These are phyloP conservation scores for Ambispora gerdemannii DNA, from an alignment of 192 early-diverging fungal genomes.

Conservation along the genomic window DNA sequence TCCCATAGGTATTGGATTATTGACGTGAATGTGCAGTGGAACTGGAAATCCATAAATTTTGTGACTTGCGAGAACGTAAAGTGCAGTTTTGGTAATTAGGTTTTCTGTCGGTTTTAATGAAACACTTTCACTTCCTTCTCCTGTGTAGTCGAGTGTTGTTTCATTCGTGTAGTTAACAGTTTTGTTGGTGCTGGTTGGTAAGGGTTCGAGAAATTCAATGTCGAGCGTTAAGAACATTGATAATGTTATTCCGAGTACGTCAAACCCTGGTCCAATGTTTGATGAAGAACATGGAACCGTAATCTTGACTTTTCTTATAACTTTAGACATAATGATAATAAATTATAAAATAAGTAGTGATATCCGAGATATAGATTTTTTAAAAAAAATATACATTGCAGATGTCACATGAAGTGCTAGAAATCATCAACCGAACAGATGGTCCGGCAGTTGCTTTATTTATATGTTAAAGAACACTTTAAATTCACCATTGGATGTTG, in stretches of 20 bases:
- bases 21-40: slow-evolving; percentile 67
- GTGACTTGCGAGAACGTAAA: slow-evolving; percentile 78
- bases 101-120: slow-evolving; percentile 76
- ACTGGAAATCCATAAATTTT: slow-evolving; percentile 59
- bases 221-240: slow-evolving; percentile 81
- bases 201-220: slow-evolving; percentile 38
- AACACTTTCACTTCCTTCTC: slow-evolving; percentile 71
- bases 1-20: slow-evolving; percentile 93
- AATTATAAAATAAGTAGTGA: too few relatives aligned
- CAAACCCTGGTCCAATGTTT: slow-evolving; percentile 98
- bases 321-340: too few relatives aligned
- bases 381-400: too few relatives aligned
- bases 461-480: too few relatives aligned
- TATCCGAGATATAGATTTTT: too few relatives aligned
- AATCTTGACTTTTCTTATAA: slow-evolving; percentile 57
- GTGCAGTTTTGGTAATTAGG: slow-evolving; percentile 90
- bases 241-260: slow-evolving; percentile 88
- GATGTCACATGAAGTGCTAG: too few relatives aligned
- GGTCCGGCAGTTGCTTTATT: too few relatives aligned
- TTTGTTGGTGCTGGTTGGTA: slow-evolving; percentile 8
- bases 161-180: slow-evolving; percentile 13
- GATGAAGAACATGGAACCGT: slow-evolving; percentile 93
- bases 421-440: too few relatives aligned
- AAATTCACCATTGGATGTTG: too few relatives aligned
- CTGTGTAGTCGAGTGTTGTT: slow-evolving; percentile 57